These are phyloP conservation scores for Fusarium haematococcum DNA, from an alignment of 2,329 filamentous ascomycete species.

Conservation along the genomic window DNA sequence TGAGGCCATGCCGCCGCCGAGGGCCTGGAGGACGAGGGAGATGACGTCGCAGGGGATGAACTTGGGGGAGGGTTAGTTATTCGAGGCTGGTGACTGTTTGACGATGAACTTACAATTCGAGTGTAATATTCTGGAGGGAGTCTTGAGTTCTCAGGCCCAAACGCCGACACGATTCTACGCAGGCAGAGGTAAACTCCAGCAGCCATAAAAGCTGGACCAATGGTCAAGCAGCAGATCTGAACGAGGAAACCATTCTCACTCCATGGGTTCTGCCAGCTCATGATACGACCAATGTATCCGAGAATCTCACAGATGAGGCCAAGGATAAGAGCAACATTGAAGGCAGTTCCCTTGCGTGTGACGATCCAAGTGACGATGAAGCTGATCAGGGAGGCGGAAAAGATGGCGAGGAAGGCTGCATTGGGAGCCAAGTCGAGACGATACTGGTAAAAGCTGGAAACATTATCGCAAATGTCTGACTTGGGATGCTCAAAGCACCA, in stretches of 20 bases:
- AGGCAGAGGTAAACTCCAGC: conserved; percentile 74
- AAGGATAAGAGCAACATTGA: conserved; percentile 63
- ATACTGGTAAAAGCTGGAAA: conserved; percentile 62
- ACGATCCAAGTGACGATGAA: conserved; percentile 56
- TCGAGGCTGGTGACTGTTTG: too few relatives aligned
- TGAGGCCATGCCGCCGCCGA: conserved; percentile 68
- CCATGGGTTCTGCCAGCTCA: conserved; percentile 67
- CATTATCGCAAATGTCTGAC: conserved; percentile 45
- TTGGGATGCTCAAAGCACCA: conserved; percentile 48
- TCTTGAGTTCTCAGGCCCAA: conserved; percentile 61
- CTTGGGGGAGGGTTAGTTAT: conserved; percentile 40
- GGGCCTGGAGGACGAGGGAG: conserved; percentile 70
- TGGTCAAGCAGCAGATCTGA: conserved; percentile 71
- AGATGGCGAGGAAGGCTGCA: conserved; percentile 62
- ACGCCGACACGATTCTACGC: conserved; percentile 60
- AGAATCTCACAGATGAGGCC: conserved; percentile 68
- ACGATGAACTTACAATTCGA: conserved; percentile 54
- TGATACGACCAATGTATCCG: conserved; percentile 69
- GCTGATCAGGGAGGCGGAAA: conserved; percentile 56
- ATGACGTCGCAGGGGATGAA: conserved; percentile 74
- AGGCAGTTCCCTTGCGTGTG: conserved; percentile 61
- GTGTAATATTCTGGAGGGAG: conserved; percentile 61
- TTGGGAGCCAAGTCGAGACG: conserved; percentile 63
- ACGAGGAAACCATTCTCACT: conserved; percentile 61
- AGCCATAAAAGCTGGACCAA: conserved; percentile 73